Base-by-base conservation (phyloP, 108 stramenopile species). In the Skeletonema tropicum region DNA sequence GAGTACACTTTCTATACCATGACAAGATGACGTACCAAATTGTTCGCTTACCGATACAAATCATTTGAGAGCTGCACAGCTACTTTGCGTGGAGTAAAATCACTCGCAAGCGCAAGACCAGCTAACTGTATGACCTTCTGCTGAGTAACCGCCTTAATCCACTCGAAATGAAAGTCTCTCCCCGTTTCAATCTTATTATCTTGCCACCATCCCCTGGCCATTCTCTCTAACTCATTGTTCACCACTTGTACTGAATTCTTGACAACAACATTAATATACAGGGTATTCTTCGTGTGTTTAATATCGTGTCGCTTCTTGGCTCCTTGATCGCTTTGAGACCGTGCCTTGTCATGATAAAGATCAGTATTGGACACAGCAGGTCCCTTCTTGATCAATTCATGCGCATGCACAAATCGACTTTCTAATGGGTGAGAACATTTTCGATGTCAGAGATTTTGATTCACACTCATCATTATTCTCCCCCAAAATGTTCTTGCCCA, bases 21-120 rank as follows among this genome's bases (percentile, higher is more conserved):
- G 17, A 13, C 9, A 41, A 45, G 23, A 45, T 49, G 42, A 14
- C 8, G 39, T 26, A 66, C 39, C 38, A 39, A 64, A 7, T 66
- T 25, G 19, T 7, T 21, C 35, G 62, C 84, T 57, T 67, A 89
- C 86, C 91, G 66, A 64, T 88, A 90, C 12, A 94, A 57, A 79
- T 94, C 90, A 80, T 94, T 91, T 14, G 87, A 89, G 31, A 94
- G 68, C 71, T 91, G 90, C 21, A 94, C 85, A 9, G 90, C 93
- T 57, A 94, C 88, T 39, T 84, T 77, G 14, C 81, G 62, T 12
- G 87, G 89, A 35, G 76, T 73, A 62, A 91, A 91, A 73, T 91
- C 93, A 60, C 80, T 78, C 7, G 85, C 86, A 41, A 94, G 73
- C 4, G 90, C 90, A n/a, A 89, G 57, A 7, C 85, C 88, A 0